A percentile compares a stretch with the other conserved stretches of the same genome.
Conservation (phyloP, 1,284 basidiomycete species). For the Athelia sp. region DNA sequence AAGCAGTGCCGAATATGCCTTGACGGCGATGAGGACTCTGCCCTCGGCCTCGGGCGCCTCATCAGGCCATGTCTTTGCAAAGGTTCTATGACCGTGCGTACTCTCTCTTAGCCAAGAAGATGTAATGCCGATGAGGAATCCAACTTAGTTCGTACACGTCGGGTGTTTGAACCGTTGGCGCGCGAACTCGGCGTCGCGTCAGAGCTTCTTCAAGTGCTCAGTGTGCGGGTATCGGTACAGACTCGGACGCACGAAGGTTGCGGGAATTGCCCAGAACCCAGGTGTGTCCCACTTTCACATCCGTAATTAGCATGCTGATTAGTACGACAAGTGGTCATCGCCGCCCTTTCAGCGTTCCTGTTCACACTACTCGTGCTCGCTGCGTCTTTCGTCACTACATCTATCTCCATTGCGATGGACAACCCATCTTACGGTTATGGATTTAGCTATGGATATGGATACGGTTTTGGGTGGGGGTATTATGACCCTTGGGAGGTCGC, state of each 20-base stretch:
- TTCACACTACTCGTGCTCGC: conserved; percentile 65
- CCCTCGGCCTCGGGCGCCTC: conserved; percentile 57
- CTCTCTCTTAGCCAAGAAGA: not conserved
- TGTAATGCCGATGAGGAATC: too few relatives aligned
- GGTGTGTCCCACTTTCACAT: conserved; percentile 31
- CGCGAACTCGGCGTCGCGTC: conserved; percentile 42
- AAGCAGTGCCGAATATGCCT: conserved; percentile 76
- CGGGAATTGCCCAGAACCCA: conserved; percentile 72
- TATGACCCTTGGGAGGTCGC: conserved; percentile 55
- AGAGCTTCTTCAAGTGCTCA: conserved; percentile 48
- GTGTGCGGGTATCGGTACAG: conserved; percentile 56
- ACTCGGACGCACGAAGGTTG: conserved; percentile 60
- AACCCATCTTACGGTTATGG: conserved; percentile 24
- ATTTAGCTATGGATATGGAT: conserved; percentile 13
- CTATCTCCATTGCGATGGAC: conserved; percentile 53
- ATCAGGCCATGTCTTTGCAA: conserved; percentile 76
- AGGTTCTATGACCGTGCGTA: conserved; percentile 72
- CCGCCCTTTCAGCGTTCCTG: conserved; percentile 53
- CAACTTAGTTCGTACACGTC: conserved; percentile 63
- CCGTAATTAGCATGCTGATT: conserved; percentile 1
- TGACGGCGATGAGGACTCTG: conserved; percentile 63
- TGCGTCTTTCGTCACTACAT: conserved; percentile 68
- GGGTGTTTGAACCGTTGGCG: conserved; percentile 74
- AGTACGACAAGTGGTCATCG: conserved; percentile 51
- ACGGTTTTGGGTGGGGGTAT: conserved; percentile 42